phyloP scores from a whole-genome alignment of 306 rosid genomes.

The Sophora flavescens region DNA sequence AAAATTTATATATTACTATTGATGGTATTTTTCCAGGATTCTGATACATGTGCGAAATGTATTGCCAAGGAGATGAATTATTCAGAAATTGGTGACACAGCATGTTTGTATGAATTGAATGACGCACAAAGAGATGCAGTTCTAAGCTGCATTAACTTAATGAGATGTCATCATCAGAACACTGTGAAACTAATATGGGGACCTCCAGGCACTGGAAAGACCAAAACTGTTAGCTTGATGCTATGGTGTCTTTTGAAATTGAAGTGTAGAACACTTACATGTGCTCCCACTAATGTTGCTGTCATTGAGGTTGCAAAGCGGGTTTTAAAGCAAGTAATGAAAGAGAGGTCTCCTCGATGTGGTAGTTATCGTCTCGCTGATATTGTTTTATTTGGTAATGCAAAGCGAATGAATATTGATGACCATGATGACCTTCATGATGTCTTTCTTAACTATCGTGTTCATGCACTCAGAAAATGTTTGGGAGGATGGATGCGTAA shows the following conservation, averaged over 20 bases:
- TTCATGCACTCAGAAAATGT: slow-evolving; percentile 12
- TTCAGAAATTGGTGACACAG: background rate
- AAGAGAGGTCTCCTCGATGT: background rate
- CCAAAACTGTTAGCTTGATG: slow-evolving; percentile 24
- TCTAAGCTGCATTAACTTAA: slow-evolving; percentile 12
- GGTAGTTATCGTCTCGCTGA: slow-evolving; percentile 47
- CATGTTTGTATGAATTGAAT: slow-evolving; percentile 5
- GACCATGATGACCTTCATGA: slow-evolving; percentile 30
- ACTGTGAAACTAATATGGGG: slow-evolving; percentile 48
- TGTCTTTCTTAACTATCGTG: slow-evolving; percentile 40
- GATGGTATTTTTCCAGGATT: slow-evolving; percentile 35
- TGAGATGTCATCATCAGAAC: slow-evolving; percentile 28
- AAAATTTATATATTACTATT: background rate
- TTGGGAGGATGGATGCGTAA: slow-evolving; percentile 36
- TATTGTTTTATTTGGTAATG: slow-evolving; percentile 67
- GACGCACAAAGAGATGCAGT: slow-evolving; percentile 37
- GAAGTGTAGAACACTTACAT: slow-evolving; percentile 42
- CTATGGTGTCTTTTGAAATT: slow-evolving; percentile 11
- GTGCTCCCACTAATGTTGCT: slow-evolving; percentile 44
- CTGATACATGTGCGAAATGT: slow-evolving; percentile 25
- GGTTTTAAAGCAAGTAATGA: slow-evolving; percentile 8
- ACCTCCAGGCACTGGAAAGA: slow-evolving; percentile 52
- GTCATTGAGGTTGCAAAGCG: slow-evolving; percentile 40
- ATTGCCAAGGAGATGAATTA: background rate
- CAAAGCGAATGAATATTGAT: slow-evolving; percentile 38